These are phyloP conservation scores for Cordyceps cateniannulata DNA, from an alignment of 2,329 filamentous ascomycete genomes.

Conservation along the genomic window DNA sequence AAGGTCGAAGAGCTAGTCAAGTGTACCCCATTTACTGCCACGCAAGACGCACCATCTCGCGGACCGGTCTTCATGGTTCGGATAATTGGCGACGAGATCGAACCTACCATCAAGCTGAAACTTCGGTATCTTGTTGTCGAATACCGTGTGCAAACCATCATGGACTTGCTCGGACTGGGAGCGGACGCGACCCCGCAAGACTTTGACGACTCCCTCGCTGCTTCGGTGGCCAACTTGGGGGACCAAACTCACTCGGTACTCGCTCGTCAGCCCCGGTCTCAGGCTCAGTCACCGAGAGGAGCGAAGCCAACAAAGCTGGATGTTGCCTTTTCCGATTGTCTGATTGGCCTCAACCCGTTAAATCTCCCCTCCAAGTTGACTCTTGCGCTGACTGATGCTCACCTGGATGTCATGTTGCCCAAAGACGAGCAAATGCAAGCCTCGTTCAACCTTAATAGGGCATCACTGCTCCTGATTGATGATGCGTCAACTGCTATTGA, in stretches of 20 bases:
- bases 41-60: slow-evolving; percentile 21
- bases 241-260: slow-evolving; percentile 52
- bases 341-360: slow-evolving; percentile 78
- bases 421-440: slow-evolving; percentile 58
- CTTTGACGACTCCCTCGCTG: slow-evolving; percentile 67
- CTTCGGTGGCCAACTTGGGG: slow-evolving; percentile 71
- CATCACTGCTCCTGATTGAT: slow-evolving; percentile 77
- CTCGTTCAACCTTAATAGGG: slow-evolving; percentile 66
- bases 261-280: slow-evolving; percentile 20
- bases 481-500: slow-evolving; percentile 43
- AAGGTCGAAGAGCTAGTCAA: slow-evolving; percentile 65
- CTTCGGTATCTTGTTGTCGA: slow-evolving; percentile 80
- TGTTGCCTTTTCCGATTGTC: slow-evolving; percentile 72
- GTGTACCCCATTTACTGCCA: slow-evolving; percentile 29
- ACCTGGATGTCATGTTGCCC: slow-evolving; percentile 61
- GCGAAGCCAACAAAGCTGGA: slow-evolving; percentile 61
- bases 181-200: slow-evolving; percentile 65
- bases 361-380: slow-evolving; percentile 68
- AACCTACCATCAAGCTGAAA: slow-evolving; percentile 83
- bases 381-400: slow-evolving; percentile 72
- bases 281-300: slow-evolving; percentile 22
- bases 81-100: slow-evolving; percentile 89
- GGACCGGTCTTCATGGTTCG: slow-evolving; percentile 70
- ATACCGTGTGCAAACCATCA: slow-evolving; percentile 77
- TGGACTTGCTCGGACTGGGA: slow-evolving; percentile 68